Evolutionary conservation across 805 yeast genomes (phyloP).

Genomic region (Danielia reshetovae): DNA sequence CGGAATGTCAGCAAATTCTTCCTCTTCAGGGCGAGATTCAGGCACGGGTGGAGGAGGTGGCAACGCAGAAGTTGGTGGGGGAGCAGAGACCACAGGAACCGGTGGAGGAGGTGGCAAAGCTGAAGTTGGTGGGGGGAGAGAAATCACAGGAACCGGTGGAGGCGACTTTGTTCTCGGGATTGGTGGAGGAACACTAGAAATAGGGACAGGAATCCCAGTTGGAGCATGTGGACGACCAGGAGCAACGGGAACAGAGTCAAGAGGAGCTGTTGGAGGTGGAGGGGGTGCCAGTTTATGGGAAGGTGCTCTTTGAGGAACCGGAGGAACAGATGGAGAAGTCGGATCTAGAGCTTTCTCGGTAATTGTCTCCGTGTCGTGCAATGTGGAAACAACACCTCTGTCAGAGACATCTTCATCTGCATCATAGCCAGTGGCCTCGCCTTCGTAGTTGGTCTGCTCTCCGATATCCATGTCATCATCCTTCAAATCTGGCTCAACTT

Average conservation of each 20-base stretch:
- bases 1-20: neutral
- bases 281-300: slow-evolving; percentile 7
- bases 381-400: slow-evolving; percentile 9
- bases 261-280: slow-evolving; percentile 5
- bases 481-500: neutral
- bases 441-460: slow-evolving; percentile 6
- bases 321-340: slow-evolving; percentile 1
- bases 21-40: neutral
- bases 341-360: neutral
- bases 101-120: slow-evolving; percentile 19
- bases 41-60: neutral
- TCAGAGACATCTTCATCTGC: slow-evolving; percentile 56
- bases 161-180: neutral
- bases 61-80: slow-evolving; percentile 18
- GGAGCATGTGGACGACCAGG: slow-evolving; percentile 11
- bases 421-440: slow-evolving; percentile 57
- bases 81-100: slow-evolving; percentile 13
- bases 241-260: slow-evolving; percentile 3
- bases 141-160: slow-evolving; percentile 10
- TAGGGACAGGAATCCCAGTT: slow-evolving; percentile 10
- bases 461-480: slow-evolving; percentile 1
- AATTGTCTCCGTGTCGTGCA: neutral
- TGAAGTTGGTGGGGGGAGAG: slow-evolving; percentile 14
- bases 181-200: neutral
- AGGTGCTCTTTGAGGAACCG: slow-evolving; percentile 8